Conservation (phyloP, 257 asterid genomes). For the Solanum piurae region DNA sequence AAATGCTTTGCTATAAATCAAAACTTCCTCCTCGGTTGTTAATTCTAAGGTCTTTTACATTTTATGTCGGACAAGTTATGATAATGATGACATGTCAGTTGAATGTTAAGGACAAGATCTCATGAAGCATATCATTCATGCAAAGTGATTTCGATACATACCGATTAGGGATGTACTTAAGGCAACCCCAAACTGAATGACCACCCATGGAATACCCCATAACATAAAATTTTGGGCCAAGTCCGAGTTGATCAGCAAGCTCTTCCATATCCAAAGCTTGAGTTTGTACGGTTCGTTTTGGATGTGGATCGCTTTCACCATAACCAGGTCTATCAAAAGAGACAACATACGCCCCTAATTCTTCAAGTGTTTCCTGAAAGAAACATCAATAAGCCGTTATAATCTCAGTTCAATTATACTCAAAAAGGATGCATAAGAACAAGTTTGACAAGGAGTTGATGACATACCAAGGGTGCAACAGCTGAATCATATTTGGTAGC, state of each 20-base stretch:
- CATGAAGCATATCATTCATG: neutral
- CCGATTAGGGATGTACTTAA: slow-evolving; percentile 61
- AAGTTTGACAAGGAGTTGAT: neutral
- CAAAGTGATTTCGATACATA: neutral
- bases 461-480: slow-evolving; percentile 43
- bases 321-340: slow-evolving; percentile 74
- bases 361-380: slow-evolving; percentile 41
- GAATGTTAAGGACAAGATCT: neutral
- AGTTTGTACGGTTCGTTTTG: slow-evolving; percentile 42
- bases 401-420: neutral
- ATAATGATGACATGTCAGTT: neutral
- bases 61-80: neutral
- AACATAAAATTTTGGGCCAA: slow-evolving; percentile 55
- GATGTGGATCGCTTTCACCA: slow-evolving; percentile 81
- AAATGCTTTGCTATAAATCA: neutral
- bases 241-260: slow-evolving; percentile 47
- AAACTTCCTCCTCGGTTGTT: neutral
- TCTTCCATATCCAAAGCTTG: slow-evolving; percentile 56
- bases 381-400: neutral
- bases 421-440: neutral
- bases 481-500: slow-evolving; percentile 43
- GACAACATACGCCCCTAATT: slow-evolving; percentile 49
- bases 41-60: neutral
- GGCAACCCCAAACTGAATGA: slow-evolving; percentile 69
- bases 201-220: slow-evolving; percentile 74